phyloP scores from a whole-genome alignment of 495 filamentous ascomycete species.

The Sphaerosporella brunnea region DNA sequence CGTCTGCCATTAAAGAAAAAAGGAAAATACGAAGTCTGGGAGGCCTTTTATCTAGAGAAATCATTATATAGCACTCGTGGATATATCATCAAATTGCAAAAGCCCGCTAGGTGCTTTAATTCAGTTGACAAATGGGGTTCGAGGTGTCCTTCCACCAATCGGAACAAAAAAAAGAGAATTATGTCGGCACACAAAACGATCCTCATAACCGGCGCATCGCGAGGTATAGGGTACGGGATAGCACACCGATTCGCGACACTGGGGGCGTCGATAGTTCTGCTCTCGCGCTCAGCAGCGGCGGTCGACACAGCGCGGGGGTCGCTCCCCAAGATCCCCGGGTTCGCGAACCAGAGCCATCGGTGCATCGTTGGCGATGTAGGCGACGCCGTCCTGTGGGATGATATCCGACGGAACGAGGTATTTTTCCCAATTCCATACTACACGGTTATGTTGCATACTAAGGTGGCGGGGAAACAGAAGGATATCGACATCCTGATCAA shows the following conservation, averaged over 20 bases:
- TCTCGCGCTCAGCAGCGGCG: slow-evolving; percentile 32
- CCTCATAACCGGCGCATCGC: slow-evolving; percentile 46
- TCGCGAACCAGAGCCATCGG: slow-evolving; percentile 11
- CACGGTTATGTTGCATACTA: not conserved
- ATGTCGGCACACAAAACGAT: slow-evolving; percentile 30
- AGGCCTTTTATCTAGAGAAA: no score
- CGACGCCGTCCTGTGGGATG: slow-evolving; percentile 31
- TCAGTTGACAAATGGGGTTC: no score
- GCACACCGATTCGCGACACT: slow-evolving; percentile 47
- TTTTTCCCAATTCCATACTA: slow-evolving; percentile 5
- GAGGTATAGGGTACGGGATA: slow-evolving; percentile 51
- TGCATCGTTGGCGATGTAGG: slow-evolving; percentile 35
- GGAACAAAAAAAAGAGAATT: not conserved
- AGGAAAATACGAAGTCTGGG: no score
- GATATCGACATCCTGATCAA: slow-evolving; percentile 53
- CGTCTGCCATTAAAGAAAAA: no score
- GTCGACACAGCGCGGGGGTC: slow-evolving; percentile 28
- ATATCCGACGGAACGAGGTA: slow-evolving; percentile 33
- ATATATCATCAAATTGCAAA: no score
- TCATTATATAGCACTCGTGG: no score
- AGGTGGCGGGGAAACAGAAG: slow-evolving; percentile 21
- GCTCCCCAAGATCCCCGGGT: slow-evolving; percentile 6
- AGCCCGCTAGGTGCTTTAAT: no score
- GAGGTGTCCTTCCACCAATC: no score
- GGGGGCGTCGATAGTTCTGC: slow-evolving; percentile 40